Base-by-base conservation (phyloP, 129 eudicot species). In the Ambrosia trifida region DNA sequence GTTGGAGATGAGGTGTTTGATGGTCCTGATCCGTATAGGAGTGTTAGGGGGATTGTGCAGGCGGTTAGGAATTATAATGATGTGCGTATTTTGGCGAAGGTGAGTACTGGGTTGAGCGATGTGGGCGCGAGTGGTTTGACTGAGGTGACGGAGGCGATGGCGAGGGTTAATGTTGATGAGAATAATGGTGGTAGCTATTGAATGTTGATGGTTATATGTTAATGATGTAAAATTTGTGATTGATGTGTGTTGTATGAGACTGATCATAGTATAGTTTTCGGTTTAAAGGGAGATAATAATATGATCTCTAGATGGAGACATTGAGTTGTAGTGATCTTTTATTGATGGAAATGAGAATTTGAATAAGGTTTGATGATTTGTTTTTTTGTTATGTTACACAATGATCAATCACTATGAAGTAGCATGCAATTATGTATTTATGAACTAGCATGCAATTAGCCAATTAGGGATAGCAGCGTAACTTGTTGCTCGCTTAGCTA, bases 1-100 rank as follows among this genome's bases (percentile, higher is more conserved):
- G 66, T 94, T 5, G 97, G 93, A 2, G 74, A 82, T 4, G 97
- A 90, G 69, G 79, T 94, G 19, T 90, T 87, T 19, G 38, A 81
- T 20, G 81, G 80, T 20, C 11, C 31, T 32, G 91, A 89, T 76
- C 92, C 98, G 13, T 87, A 80, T 43, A 85, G 68, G 76, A 68
- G 79, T 52, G 84, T 89, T 36, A 66, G 92, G 65, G 90, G 87
- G 13, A 89, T 89, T 56, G 96, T 93, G 78, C 85, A 83, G 70
- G 98, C 96, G 11, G 92, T 93, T 73, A 83, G 92, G 78, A 87
- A 84, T 79, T 89, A 87, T 28, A 85, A 84, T 3, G 98, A 93
- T 73, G 87, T 88, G 0, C 52, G 60, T 58, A 80, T 83, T 11
- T 57, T 93, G 78, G 98, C 90, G 0, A 79, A 87, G 84, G 86